phyloP scores from a whole-genome alignment of 768 basidiomycete species.

The Amanita rubescens region DNA sequence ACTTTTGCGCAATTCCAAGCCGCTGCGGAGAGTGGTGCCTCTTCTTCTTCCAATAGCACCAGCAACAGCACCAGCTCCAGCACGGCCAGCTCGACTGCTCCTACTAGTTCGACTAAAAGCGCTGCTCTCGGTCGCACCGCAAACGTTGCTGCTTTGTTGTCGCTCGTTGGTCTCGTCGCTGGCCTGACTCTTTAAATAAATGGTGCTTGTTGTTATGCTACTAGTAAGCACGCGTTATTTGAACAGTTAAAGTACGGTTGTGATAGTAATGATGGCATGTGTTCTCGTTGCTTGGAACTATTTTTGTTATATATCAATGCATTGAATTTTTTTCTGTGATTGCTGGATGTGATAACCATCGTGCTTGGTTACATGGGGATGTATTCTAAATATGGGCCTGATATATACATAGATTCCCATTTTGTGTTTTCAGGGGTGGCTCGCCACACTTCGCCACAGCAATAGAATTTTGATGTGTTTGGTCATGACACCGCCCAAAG shows the following conservation, averaged over 20 bases:
- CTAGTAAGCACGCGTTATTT: conserved; percentile 8
- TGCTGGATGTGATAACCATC: too few species aligned
- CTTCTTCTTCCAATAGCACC: conserved; percentile 11
- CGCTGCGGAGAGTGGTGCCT: neutral
- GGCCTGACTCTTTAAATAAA: conserved; percentile 23
- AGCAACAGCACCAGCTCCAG: conserved; percentile 13
- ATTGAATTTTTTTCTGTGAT: neutral
- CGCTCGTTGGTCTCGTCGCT: conserved; percentile 22
- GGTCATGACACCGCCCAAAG: too few species aligned
- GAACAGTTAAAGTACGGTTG: neutral
- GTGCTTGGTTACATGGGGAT: too few species aligned
- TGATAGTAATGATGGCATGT: too few species aligned
- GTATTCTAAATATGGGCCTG: too few species aligned
- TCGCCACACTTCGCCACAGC: too few species aligned
- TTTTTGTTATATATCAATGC: too few species aligned
- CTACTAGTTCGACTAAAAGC: conserved; percentile 10
- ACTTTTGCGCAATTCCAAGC: conserved; percentile 42
- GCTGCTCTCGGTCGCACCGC: conserved; percentile 16
- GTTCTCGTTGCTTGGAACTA: too few species aligned
- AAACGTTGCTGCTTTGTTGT: conserved; percentile 2
- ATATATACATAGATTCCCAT: too few species aligned
- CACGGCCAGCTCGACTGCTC: too few species aligned
- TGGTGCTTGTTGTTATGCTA: conserved; percentile 5
- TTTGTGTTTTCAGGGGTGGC: too few species aligned
- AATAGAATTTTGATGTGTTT: too few species aligned